Percentiles rank a stretch among this genome's conserved stretches.
Evolutionary conservation across 164 flowering plant genomes (phyloP).

Genomic region (Annona squamosa): DNA sequence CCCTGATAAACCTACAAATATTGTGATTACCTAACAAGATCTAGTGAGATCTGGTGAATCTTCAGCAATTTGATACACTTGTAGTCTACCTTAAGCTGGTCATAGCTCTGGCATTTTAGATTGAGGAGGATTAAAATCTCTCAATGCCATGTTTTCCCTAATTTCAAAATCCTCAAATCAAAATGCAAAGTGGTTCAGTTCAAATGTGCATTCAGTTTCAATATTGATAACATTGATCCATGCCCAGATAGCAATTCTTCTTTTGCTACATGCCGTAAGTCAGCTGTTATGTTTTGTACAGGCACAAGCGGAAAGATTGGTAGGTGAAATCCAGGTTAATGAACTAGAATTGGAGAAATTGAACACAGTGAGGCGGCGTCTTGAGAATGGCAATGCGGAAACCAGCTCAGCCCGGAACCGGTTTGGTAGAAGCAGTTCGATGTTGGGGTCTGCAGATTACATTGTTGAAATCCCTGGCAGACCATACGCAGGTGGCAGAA

Average conservation of each 20-base stretch:
- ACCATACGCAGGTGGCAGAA: conserved; percentile 31
- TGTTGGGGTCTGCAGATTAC: conserved; percentile 34
- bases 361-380: conserved; percentile 40
- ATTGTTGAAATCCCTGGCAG: conserved; percentile 33
- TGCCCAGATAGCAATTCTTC: not conserved
- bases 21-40: too few species aligned
- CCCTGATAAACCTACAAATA: too few species aligned
- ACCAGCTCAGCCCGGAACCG: conserved; percentile 50
- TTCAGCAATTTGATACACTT: too few species aligned
- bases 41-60: too few species aligned
- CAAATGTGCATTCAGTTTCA: too few species aligned
- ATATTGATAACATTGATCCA: not conserved
- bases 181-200: too few species aligned
- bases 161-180: too few species aligned
- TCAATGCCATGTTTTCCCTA: too few species aligned
- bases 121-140: too few species aligned
- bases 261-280: not conserved
- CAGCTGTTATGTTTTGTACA: conserved; percentile 15
- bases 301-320: conserved; percentile 88
- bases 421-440: conserved; percentile 39
- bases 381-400: conserved; percentile 43
- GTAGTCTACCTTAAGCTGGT: too few species aligned
- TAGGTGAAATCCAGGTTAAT: conserved; percentile 60
- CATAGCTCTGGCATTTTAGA: too few species aligned
- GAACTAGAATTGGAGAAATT: conserved; percentile 74